Evolutionary conservation across 2,329 filamentous ascomycete genomes (phyloP).

Genomic region (Apiospora koreana): DNA sequence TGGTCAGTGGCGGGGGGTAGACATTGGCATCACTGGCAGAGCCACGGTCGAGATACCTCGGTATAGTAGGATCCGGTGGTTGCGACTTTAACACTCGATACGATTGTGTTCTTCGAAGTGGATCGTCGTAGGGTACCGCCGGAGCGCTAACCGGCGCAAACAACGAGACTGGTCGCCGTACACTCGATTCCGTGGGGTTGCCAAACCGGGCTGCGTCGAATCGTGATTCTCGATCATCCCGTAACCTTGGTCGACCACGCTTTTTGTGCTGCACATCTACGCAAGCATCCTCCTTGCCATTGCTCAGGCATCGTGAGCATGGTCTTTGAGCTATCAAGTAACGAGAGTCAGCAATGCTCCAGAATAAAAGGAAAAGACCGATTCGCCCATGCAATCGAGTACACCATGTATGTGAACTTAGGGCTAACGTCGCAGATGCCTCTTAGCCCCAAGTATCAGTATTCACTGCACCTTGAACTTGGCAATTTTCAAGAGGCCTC

Average conservation of each 20-base stretch:
- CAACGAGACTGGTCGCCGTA: slow-evolving; percentile 52
- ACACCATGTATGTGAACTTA: not conserved
- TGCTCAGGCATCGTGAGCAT: slow-evolving; percentile 74
- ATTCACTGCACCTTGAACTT: not conserved
- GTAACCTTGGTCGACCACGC: slow-evolving; percentile 73
- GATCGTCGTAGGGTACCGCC: slow-evolving; percentile 47
- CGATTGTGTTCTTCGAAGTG: slow-evolving; percentile 46
- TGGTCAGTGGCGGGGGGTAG: slow-evolving; percentile 47
- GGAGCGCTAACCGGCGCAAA: slow-evolving; percentile 48
- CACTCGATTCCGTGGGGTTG: slow-evolving; percentile 45
- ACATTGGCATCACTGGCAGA: slow-evolving; percentile 50
- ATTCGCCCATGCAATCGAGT: not conserved
- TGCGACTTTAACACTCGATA: slow-evolving; percentile 58
- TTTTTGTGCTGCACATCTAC: slow-evolving; percentile 88
- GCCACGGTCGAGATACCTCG: slow-evolving; percentile 53
- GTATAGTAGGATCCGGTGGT: slow-evolving; percentile 46
- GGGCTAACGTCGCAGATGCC: not conserved
- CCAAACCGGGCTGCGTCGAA: slow-evolving; percentile 54
- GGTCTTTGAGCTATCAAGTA: slow-evolving; percentile 65
- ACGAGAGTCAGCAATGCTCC: slow-evolving; percentile 32
- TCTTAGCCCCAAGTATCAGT: not conserved
- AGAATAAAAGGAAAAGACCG: not conserved
- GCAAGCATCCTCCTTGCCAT: slow-evolving; percentile 79
- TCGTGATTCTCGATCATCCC: slow-evolving; percentile 67
- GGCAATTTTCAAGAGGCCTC: not conserved